Evolutionary conservation across 495 filamentous ascomycete genomes (phyloP).

Genomic region (Podospora sp.): DNA sequence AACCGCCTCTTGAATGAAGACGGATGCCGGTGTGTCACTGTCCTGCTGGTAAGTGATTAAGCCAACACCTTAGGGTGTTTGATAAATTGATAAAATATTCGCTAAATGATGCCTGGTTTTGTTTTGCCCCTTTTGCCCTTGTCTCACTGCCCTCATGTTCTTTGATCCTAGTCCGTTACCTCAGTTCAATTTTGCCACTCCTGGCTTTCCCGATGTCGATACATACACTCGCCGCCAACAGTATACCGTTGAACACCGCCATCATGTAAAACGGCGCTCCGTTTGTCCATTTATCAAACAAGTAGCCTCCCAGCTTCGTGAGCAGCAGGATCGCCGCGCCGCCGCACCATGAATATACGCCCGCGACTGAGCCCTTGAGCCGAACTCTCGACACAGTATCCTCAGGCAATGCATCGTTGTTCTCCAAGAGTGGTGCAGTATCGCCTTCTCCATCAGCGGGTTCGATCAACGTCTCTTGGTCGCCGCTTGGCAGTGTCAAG

Average conservation of each 20-base stretch:
- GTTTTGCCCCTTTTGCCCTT: neutral
- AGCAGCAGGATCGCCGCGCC: constrained; percentile 89
- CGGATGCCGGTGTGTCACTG: neutral
- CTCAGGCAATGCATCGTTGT: constrained; percentile 18
- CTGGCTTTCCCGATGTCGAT: constrained; percentile 36
- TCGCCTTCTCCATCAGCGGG: constrained; percentile 27
- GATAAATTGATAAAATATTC: neutral
- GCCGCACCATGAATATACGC: constrained; percentile 87
- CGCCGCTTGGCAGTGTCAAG: constrained; percentile 17
- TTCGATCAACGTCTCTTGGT: constrained; percentile 36
- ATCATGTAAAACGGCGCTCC: constrained; percentile 91
- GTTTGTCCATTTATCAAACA: constrained; percentile 71
- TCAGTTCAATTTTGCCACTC: neutral
- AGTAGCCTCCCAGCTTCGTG: constrained; percentile 85
- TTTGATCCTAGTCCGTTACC: neutral
- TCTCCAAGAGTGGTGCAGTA: constrained; percentile 40
- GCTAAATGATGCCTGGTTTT: neutral
- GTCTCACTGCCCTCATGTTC: neutral
- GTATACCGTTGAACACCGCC: constrained; percentile 77
- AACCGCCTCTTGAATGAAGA: neutral
- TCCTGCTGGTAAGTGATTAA: neutral
- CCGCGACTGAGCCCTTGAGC: constrained; percentile 90
- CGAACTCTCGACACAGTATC: constrained; percentile 50
- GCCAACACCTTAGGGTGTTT: neutral
- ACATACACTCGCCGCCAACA: constrained; percentile 61